A percentile compares a stretch with the other conserved stretches of the same genome.
phyloP scores from a whole-genome alignment of 2,329 filamentous ascomycete genomes.

The Cordyceps farinosa region DNA sequence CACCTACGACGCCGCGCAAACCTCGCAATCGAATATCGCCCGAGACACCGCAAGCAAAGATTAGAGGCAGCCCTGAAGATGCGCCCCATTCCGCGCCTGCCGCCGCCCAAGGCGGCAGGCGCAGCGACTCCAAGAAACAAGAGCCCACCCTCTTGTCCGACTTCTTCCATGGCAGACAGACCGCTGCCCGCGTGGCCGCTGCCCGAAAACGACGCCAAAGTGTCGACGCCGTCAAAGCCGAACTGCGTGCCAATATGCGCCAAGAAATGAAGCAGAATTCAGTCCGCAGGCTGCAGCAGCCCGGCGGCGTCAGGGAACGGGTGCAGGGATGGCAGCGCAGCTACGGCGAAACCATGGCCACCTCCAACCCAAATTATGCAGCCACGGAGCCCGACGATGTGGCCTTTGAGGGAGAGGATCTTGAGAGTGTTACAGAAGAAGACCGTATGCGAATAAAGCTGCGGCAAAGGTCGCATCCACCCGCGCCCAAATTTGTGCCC shows the following conservation, averaged over 20 bases:
- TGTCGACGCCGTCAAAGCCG: conserved; percentile 56
- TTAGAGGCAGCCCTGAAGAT: conserved; percentile 17
- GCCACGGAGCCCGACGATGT: conserved; percentile 60
- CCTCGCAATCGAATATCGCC: neutral
- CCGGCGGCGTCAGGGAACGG: conserved; percentile 68
- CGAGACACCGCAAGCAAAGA: conserved; percentile 19
- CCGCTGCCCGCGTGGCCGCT: conserved; percentile 52
- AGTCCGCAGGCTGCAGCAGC: conserved; percentile 58
- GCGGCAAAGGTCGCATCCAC: conserved; percentile 42
- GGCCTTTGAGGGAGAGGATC: conserved; percentile 54
- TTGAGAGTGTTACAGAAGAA: conserved; percentile 57
- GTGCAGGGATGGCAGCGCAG: conserved; percentile 82
- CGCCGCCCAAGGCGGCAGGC: conserved; percentile 29
- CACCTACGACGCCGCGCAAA: conserved; percentile 17
- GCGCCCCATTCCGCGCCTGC: conserved; percentile 44
- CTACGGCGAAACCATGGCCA: conserved; percentile 62
- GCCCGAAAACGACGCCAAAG: conserved; percentile 53
- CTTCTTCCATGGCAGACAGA: conserved; percentile 55
- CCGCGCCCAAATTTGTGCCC: conserved; percentile 23
- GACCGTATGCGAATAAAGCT: conserved; percentile 57
- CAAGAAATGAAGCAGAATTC: conserved; percentile 56
- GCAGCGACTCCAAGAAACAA: conserved; percentile 37
- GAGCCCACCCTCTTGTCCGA: conserved; percentile 50
- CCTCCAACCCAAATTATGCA: conserved; percentile 48
- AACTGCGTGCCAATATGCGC: conserved; percentile 33